These are phyloP conservation scores for Cystobasidiaceae sp. DNA, from an alignment of 1,284 basidiomycete species.

Conservation along the genomic window DNA sequence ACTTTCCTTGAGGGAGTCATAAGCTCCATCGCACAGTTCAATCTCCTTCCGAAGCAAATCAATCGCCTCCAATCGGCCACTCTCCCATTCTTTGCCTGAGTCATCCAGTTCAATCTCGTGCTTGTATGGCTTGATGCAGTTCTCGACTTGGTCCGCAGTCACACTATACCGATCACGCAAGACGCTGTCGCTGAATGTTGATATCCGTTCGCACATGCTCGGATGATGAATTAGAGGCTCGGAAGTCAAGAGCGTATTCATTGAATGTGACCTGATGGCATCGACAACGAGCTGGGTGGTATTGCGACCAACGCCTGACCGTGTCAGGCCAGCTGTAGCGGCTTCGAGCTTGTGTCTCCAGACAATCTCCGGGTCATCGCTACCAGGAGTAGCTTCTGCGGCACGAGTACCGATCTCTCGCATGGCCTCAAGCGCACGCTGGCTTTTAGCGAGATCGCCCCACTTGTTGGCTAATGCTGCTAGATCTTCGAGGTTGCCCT, in stretches of 20 bases:
- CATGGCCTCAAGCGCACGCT: background rate
- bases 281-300: constrained; percentile 93
- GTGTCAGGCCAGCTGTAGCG: constrained; percentile 83
- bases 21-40: constrained; percentile 68
- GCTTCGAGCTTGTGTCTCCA: constrained; percentile 96
- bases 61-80: constrained; percentile 68
- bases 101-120: constrained; percentile 78
- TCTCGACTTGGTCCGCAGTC: constrained; percentile 97
- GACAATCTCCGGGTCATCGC: constrained; percentile 76
- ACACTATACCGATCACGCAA: constrained; percentile 84
- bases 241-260: constrained; percentile 67
- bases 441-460: constrained; percentile 9
- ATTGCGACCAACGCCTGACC: constrained; percentile 92
- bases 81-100: constrained; percentile 84
- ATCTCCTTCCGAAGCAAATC: constrained; percentile 79
- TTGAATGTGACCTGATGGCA: constrained; percentile 79
- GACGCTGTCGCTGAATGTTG: constrained; percentile 86
- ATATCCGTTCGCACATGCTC: constrained; percentile 75
- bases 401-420: background rate
- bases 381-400: constrained; percentile 2
- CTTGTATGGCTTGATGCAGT: constrained; percentile 99
- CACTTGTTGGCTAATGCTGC: constrained; percentile 33
- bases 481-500: constrained; percentile 61
- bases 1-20: constrained; percentile 75
- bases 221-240: constrained; percentile 93